Percentiles rank a stretch among this genome's conserved stretches.
Conservation (phyloP, 23 red algal species). For the Gracilaria vermiculophylla region DNA sequence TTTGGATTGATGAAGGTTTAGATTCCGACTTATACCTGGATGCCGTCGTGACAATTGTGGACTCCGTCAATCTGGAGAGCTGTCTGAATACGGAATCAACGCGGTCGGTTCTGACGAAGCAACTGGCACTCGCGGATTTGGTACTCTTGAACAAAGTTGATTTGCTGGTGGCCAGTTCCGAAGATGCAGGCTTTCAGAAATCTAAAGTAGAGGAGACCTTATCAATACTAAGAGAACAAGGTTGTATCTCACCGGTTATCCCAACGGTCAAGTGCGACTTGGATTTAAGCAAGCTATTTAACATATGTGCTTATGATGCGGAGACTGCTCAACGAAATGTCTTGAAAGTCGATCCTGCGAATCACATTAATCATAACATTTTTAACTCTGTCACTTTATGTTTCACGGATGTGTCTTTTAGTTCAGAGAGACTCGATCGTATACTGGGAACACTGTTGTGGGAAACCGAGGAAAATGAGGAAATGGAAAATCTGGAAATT, state of each 20-base stretch:
- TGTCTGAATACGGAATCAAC: not conserved
- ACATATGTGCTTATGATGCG: constrained; percentile 47
- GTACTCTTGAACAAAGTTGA: constrained; percentile 78
- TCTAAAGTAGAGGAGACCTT: not conserved
- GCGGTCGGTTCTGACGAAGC: constrained; percentile 5
- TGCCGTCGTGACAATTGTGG: constrained; percentile 57
- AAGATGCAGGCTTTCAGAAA: not conserved
- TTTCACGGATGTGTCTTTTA: constrained; percentile 20
- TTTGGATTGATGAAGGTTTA: constrained; percentile 76
- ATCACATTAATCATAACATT: not conserved
- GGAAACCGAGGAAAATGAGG: constrained; percentile 30
- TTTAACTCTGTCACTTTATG: not conserved
- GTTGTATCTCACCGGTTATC: constrained; percentile 24
- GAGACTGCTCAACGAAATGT: not conserved
- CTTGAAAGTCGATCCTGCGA: not conserved
- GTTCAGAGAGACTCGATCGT: constrained; percentile 2
- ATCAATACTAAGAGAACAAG: constrained; percentile 7
- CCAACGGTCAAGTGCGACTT: constrained; percentile 42
- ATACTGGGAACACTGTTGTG: constrained; percentile 55
- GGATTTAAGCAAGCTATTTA: constrained; percentile 26
- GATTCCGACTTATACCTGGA: constrained; percentile 59
- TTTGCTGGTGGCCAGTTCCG: not conserved
- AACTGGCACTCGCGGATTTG: constrained; percentile 68
- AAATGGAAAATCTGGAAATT: constrained; percentile 21
- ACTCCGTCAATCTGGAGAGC: constrained; percentile 23